These are phyloP conservation scores for Linderina pennispora DNA, from an alignment of 192 early-diverging fungal genomes.

Conservation along the genomic window DNA sequence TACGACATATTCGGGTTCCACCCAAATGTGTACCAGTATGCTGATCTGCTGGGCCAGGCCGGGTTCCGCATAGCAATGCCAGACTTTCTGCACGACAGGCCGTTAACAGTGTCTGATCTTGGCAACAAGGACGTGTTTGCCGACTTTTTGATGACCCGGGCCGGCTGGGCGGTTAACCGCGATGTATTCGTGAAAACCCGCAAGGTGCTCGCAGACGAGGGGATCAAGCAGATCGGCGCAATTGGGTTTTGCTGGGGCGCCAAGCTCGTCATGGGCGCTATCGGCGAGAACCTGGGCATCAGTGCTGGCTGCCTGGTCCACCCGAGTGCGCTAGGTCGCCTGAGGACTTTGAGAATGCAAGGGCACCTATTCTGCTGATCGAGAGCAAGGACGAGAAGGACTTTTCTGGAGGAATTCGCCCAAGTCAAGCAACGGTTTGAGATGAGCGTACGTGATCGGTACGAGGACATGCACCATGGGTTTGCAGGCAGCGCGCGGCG, in stretches of 20 bases:
- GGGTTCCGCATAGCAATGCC: slow-evolving; percentile 56
- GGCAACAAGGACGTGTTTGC: slow-evolving; percentile 9
- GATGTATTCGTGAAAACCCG: slow-evolving; percentile 12
- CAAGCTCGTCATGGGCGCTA: slow-evolving; percentile 45
- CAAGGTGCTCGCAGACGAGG: slow-evolving; percentile 38
- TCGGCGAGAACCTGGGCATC: slow-evolving; percentile 36
- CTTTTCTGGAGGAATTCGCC: slow-evolving; percentile 1
- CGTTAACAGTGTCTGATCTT: slow-evolving; percentile 16
- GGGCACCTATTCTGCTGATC: slow-evolving; percentile 50
- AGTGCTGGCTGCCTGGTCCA: slow-evolving; percentile 48
- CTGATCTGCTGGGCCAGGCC: slow-evolving; percentile 34
- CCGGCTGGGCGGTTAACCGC: slow-evolving; percentile 4
- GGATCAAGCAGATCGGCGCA: slow-evolving; percentile 43
- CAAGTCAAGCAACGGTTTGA: no score
- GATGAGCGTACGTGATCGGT: slow-evolving; percentile 41
- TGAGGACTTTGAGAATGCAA: slow-evolving; percentile 47
- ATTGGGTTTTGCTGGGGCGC: slow-evolving; percentile 69
- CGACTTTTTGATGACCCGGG: slow-evolving; percentile 18
- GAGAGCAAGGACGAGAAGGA: slow-evolving; percentile 51
- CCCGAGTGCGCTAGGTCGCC: slow-evolving; percentile 47
- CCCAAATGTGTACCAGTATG: slow-evolving; percentile 53
- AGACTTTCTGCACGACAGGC: slow-evolving; percentile 50
- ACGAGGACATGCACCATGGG: slow-evolving; percentile 32
- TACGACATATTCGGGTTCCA: slow-evolving; percentile 61
- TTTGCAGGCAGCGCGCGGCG: slow-evolving; percentile 43